phyloP scores from a whole-genome alignment of 148 eudicot genomes.

The Fagopyrum homotropicum region DNA sequence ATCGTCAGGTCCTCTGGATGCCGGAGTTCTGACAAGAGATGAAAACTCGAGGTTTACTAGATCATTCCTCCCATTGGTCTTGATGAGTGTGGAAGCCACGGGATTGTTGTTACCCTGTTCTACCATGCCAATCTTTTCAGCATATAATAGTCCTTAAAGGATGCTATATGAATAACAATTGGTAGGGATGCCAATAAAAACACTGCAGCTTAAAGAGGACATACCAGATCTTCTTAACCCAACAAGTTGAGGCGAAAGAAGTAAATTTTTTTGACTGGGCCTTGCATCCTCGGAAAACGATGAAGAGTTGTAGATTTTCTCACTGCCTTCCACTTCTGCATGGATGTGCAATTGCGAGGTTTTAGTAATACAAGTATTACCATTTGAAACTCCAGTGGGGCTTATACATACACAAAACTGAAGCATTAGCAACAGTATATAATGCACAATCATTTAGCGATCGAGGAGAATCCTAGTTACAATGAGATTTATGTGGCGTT shows the following conservation, averaged over 20 bases:
- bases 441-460: background rate
- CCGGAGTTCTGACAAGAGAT: constrained; percentile 22
- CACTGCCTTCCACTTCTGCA: background rate
- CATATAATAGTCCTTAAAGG: background rate
- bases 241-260: background rate
- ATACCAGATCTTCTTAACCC: constrained; percentile 10
- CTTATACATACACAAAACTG: background rate
- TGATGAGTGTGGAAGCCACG: background rate
- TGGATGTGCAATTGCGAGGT: background rate
- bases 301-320: background rate
- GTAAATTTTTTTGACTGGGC: background rate
- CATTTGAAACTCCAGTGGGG: background rate
- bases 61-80: constrained; percentile 13
- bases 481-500: background rate
- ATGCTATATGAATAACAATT: background rate
- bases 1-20: constrained; percentile 18
- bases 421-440: background rate
- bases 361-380: background rate
- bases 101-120: background rate
- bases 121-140: background rate
- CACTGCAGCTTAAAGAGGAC: background rate
- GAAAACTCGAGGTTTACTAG: constrained; percentile 18
- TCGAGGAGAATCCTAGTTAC: background rate
- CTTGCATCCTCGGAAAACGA: background rate
- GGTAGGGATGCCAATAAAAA: background rate